phyloP scores from a whole-genome alignment of 768 basidiomycete species.

The Russula sp. region DNA sequence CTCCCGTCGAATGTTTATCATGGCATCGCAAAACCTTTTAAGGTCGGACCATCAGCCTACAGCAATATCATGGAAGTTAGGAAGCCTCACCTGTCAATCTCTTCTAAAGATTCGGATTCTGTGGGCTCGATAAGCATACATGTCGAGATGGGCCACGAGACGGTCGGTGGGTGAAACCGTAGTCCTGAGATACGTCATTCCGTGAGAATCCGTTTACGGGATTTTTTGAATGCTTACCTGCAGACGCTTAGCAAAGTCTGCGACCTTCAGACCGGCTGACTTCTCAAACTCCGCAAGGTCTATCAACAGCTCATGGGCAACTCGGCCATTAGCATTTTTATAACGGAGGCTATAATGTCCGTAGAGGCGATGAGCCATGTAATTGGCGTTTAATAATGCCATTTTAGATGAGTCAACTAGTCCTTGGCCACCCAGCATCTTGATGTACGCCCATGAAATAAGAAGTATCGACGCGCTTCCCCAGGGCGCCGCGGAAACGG shows the following conservation, averaged over 20 bases:
- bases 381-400: constrained; percentile 93
- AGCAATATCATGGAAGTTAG: not conserved
- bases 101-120: constrained; percentile 90
- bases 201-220: constrained; percentile 1
- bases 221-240: constrained; percentile 52
- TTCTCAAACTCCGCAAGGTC: constrained; percentile 96
- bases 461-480: constrained; percentile 93
- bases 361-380: constrained; percentile 87
- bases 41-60: not conserved
- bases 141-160: constrained; percentile 96
- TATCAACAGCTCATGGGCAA: constrained; percentile 94
- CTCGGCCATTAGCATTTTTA: constrained; percentile 86
- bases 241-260: constrained; percentile 93
- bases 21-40: constrained; percentile 90
- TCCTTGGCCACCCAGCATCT: constrained; percentile 96
- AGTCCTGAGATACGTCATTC: constrained; percentile 53
- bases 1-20: constrained; percentile 94
- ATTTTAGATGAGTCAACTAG: constrained; percentile 81
- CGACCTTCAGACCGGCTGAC: constrained; percentile 82
- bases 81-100: constrained; percentile 70
- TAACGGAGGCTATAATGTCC: constrained; percentile 84
- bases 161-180: constrained; percentile 94
- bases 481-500: constrained; percentile 89
- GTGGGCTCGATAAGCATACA: constrained; percentile 99
- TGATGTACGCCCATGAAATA: constrained; percentile 99